A percentile compares a stretch with the other conserved stretches of the same genome.
These are phyloP conservation scores for Candida bentonensis DNA, from an alignment of 805 yeast species.

Conservation along the genomic window DNA sequence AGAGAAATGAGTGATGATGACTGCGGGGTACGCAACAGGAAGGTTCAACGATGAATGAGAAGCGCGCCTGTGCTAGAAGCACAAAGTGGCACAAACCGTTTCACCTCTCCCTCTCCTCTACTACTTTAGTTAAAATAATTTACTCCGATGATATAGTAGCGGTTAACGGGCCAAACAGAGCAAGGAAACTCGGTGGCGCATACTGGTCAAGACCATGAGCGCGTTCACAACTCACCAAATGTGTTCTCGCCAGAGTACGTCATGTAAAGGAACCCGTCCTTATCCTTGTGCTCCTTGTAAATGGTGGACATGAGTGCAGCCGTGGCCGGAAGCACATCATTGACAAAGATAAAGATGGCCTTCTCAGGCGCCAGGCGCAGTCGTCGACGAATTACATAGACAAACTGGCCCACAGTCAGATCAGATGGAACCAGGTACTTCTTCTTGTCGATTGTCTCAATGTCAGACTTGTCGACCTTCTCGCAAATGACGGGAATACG, in stretches of 20 bases:
- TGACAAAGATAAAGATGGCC: slow-evolving; percentile 94
- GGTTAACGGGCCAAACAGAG: too few species aligned
- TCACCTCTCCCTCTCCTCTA: too few species aligned
- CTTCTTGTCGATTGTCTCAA: slow-evolving; percentile 92
- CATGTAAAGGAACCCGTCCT: slow-evolving; percentile 93
- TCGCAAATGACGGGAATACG: slow-evolving; percentile 96
- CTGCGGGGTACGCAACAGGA: too few species aligned
- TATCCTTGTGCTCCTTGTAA: slow-evolving; percentile 93
- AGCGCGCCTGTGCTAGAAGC: too few species aligned
- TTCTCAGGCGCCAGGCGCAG: slow-evolving; percentile 92
- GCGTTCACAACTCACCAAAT: slow-evolving; percentile 63
- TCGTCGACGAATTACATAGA: slow-evolving; percentile 91
- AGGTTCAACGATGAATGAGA: too few species aligned
- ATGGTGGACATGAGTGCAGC: slow-evolving; percentile 93
- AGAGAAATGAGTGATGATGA: too few species aligned
- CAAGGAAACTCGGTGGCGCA: too few species aligned
- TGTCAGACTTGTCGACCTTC: slow-evolving; percentile 90
- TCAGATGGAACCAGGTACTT: slow-evolving; percentile 94
- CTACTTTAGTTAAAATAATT: too few species aligned
- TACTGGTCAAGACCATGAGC: too few species aligned
- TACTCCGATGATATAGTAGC: too few species aligned
- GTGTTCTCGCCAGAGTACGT: slow-evolving; percentile 97
- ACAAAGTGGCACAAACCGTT: too few species aligned
- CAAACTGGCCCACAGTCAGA: slow-evolving; percentile 94
- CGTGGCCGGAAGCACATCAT: slow-evolving; percentile 94